These are phyloP conservation scores for Aspergillus puulaauensis DNA, from an alignment of 2,329 filamentous ascomycete species.

Conservation along the genomic window DNA sequence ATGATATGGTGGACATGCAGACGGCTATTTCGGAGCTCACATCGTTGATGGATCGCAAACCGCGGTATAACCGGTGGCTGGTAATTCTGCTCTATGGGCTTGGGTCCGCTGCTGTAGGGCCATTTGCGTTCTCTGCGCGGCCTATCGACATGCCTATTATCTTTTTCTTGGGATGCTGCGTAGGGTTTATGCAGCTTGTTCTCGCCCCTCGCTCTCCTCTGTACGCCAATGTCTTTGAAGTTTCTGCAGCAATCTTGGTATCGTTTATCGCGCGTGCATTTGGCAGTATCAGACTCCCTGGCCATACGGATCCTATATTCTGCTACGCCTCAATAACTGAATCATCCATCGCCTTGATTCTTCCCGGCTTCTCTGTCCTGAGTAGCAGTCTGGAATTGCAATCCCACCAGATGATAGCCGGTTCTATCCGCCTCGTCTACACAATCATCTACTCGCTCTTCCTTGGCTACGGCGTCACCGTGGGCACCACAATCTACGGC, in stretches of 20 bases:
- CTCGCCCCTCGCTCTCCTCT: conserved; percentile 75
- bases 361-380: conserved; percentile 67
- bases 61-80: conserved; percentile 56
- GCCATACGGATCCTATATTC: conserved; percentile 48
- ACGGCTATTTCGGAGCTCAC: conserved; percentile 48
- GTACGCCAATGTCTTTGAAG: conserved; percentile 65
- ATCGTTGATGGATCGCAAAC: conserved; percentile 58
- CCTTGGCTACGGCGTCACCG: conserved; percentile 71
- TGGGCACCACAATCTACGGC: conserved; percentile 64
- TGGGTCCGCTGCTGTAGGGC: conserved; percentile 72
- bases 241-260: conserved; percentile 64
- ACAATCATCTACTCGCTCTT: conserved; percentile 73
- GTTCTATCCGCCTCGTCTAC: conserved; percentile 72
- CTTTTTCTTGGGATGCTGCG: conserved; percentile 72
- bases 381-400: conserved; percentile 66
- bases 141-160: conserved; percentile 77
- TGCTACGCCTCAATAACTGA: conserved; percentile 73
- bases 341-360: conserved; percentile 70
- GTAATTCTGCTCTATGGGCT: conserved; percentile 70
- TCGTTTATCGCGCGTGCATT: conserved; percentile 69
- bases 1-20: conserved; percentile 49
- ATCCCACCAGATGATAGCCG: conserved; percentile 67
- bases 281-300: conserved; percentile 60
- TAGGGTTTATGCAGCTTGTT: conserved; percentile 74
- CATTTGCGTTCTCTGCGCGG: conserved; percentile 77